Evolutionary conservation across 2,329 filamentous ascomycete genomes (phyloP), one percentile per base, ranked within the genome.

Genomic region (Ophiostoma tasmaniense): DNA sequence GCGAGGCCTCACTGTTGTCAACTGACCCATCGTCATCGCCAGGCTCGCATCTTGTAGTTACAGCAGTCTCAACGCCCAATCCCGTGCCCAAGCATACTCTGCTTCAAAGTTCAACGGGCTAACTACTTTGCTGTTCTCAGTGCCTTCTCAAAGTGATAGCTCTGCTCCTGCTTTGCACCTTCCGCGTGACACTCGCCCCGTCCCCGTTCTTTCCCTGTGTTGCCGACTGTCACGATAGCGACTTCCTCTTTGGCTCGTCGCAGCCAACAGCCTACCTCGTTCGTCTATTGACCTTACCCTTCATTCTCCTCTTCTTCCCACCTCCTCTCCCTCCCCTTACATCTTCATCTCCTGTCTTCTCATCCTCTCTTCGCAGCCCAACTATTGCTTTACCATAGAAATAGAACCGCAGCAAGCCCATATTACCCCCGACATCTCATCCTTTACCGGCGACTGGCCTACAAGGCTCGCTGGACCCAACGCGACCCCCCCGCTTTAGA

Each of bases 201-300:
- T 25, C 17, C 17, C 6, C 30, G 30, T 30, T 64, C 59, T 33
- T 62, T 33, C 59, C 59, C 59, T 62, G 59, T 8, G 17, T 30
- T 64, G 59, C 59, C 59, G 10, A n/a, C 20, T n/a, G n/a, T 64
- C 61, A 37, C 61, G 61, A 64, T 39, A 22, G 61, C 61, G 33
- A 64, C 61, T 64, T 64, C 61, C 61, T 37, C 10, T 37, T 13
- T 64, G 20, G 33, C 20, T 37, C 37, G 13, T 39, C 37, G 37
- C 14, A 35, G 55, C 25, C n/a, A n/a, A 14, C 13, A 14, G 3
- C 30, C 20, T 37, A 20, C 28, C 35, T 20, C 59, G 13, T 33
- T 25, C 55, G 20, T 61, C 25, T 14, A 4, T 59, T 22, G 52
- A 25, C 14, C 55, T 62, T n/a, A 11, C 30, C 25, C 17, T 33